phyloP scores from a whole-genome alignment of 345 rosid genomes.

The Corymbia maculata region DNA sequence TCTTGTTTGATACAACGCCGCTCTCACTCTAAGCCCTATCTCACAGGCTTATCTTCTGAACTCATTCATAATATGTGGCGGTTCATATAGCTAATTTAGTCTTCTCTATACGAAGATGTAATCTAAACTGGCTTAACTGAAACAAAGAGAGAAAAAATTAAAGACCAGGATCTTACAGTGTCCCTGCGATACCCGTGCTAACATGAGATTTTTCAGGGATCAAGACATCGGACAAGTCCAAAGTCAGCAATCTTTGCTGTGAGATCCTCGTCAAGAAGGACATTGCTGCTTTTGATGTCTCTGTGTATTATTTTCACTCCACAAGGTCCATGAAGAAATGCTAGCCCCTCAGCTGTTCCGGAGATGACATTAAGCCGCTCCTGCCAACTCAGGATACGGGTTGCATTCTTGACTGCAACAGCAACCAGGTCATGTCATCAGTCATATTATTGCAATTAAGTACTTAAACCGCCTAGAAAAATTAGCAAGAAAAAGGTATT shows the following conservation, averaged over 20 bases:
- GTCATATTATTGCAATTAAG: neutral
- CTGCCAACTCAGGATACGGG: neutral
- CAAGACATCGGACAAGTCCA: slow-evolving; percentile 10
- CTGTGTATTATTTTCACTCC: slow-evolving; percentile 5
- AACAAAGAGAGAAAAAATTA: neutral
- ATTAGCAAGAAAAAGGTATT: neutral
- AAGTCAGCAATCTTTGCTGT: slow-evolving; percentile 9
- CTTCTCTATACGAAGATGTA: neutral
- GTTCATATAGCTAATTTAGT: neutral
- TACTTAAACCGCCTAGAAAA: neutral
- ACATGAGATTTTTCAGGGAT: slow-evolving; percentile 1
- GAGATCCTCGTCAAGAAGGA: slow-evolving; percentile 7
- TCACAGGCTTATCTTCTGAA: neutral
- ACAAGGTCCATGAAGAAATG: slow-evolving; percentile 7
- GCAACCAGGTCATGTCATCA: neutral
- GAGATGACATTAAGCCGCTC: neutral
- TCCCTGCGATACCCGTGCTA: slow-evolving; percentile 12
- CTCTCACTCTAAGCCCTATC: neutral
- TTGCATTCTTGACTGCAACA: neutral
- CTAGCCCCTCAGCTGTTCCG: slow-evolving; percentile 12
- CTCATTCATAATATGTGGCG: neutral
- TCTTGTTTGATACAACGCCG: neutral
- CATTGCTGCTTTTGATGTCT: slow-evolving; percentile 9
- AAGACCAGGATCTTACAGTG: slow-evolving; percentile 1
- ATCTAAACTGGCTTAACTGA: neutral